Evolutionary conservation across 257 asterid genomes (phyloP).

Genomic region (Misopates orontium): DNA sequence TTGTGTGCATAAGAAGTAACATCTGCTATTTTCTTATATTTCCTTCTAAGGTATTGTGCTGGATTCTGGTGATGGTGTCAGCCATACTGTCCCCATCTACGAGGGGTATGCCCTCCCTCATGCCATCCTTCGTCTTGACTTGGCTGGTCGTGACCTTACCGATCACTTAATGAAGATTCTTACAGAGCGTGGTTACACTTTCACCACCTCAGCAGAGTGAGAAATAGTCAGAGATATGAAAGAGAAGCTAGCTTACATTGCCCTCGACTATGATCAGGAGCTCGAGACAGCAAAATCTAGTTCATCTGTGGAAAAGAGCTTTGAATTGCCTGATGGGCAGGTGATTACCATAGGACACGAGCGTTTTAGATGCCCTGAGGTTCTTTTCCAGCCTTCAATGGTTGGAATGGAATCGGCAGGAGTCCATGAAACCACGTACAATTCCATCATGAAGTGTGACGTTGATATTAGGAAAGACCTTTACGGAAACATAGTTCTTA

Average conservation of each 20-base stretch:
- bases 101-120: too few relatives aligned
- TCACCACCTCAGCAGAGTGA: constrained; percentile 59
- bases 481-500: too few relatives aligned
- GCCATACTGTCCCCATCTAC: too few relatives aligned
- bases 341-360: constrained; percentile 49
- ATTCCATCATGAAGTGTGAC: too few relatives aligned
- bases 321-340: constrained; percentile 54
- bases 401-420: constrained; percentile 55
- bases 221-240: constrained; percentile 57
- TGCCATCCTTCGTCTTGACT: constrained; percentile 55
- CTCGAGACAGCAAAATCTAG: constrained; percentile 47
- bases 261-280: constrained; percentile 59
- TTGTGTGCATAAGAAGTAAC: neutral
- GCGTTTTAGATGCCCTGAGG: constrained; percentile 53
- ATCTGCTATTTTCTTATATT: constrained; percentile 11
- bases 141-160: constrained; percentile 59
- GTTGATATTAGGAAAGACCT: too few relatives aligned
- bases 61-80: too few relatives aligned
- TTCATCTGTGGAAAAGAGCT: constrained; percentile 53
- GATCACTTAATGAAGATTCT: constrained; percentile 53
- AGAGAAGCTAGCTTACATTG: constrained; percentile 49
- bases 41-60: too few relatives aligned
- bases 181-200: too few relatives aligned
- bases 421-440: constrained; percentile 50
- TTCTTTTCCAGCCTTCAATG: constrained; percentile 51